Base-by-base conservation (phyloP, 1,284 basidiomycete species). In the Anthracocystis walkeri region DNA sequence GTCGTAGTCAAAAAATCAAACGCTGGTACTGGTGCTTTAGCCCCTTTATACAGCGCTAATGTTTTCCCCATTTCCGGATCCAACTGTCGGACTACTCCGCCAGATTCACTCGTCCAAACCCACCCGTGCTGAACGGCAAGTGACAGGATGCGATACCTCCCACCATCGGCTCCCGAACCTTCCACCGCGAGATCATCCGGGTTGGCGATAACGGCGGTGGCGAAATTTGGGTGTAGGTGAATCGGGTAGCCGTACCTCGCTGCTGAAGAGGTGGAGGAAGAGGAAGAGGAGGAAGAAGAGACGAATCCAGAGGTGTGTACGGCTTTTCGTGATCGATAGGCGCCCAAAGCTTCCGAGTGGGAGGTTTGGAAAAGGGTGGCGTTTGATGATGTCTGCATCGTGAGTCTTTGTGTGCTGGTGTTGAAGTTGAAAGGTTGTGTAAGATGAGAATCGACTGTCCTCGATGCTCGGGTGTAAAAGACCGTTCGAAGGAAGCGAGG, bases 331-430 rank as follows among this genome's bases (percentile, higher is more conserved):
- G 75, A 54, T 6, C 75, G 70, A 25, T 68, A 64, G 0, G 55
- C 53, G 0, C 77, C 77, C 8, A 71, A 42, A 2, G 74, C 74
- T 44, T 77, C 62, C 16, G 77, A 77, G 18, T 65, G 61, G 16
- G 75, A 68, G 8, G 70, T 71, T 53, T 79, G 77, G 61, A 79
- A 79, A 11, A 79, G 65, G 12, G 66, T 59, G 1, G 63, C 41
- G 35, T 72, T 66, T 16, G 56, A 45, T 0, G 58, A 65, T n/a
- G 74, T 55, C 45, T 79, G 77, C 77, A 79, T 79, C 11, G 14
- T 51, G 10, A 21, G n/a, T 7, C 14, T 46, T 11, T 7, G 20
- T 46, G 6, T 21, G 33, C 2, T 33, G 33, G 11, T 29, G 29
- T 33, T 33, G 33, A 33, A 10, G 29, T 29, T 33, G 33, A 33